Percentiles rank a stretch among this genome's conserved stretches.
Evolutionary conservation across 1,139 yeast genomes (phyloP).

Genomic region (Zygoascus sp.): DNA sequence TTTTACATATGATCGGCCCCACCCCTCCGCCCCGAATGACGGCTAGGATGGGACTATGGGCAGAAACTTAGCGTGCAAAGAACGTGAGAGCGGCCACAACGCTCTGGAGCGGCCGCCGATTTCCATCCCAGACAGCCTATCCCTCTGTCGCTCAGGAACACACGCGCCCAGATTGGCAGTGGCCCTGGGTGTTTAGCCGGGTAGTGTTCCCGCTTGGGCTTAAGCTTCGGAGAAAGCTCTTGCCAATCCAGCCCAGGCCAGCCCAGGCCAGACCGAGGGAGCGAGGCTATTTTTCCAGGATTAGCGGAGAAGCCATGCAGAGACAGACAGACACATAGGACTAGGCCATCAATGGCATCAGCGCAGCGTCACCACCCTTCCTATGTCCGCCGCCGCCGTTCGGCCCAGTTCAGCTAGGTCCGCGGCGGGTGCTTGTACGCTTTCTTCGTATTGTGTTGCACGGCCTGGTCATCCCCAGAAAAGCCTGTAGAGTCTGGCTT

Average conservation of each 20-base stretch:
- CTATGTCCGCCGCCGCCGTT: background rate
- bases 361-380: background rate
- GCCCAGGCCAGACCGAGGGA: no score
- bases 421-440: no score
- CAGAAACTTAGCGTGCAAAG: no score
- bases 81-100: no score
- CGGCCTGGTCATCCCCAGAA: no score
- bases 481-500: no score
- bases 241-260: background rate
- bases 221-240: background rate
- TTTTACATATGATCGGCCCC: background rate
- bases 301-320: no score
- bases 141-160: constrained; percentile 3
- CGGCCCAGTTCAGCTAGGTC: no score
- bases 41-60: no score
- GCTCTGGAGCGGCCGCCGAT: background rate
- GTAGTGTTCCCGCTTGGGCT: background rate
- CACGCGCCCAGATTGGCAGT: background rate
- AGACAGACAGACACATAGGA: no score
- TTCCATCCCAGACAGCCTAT: background rate
- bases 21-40: constrained; percentile 1
- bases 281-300: no score
- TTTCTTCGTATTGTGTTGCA: no score
- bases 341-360: background rate
- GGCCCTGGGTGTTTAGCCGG: background rate